These are phyloP conservation scores for Lipomyces mesembrius DNA, from an alignment of 805 yeast genomes.

Conservation along the genomic window DNA sequence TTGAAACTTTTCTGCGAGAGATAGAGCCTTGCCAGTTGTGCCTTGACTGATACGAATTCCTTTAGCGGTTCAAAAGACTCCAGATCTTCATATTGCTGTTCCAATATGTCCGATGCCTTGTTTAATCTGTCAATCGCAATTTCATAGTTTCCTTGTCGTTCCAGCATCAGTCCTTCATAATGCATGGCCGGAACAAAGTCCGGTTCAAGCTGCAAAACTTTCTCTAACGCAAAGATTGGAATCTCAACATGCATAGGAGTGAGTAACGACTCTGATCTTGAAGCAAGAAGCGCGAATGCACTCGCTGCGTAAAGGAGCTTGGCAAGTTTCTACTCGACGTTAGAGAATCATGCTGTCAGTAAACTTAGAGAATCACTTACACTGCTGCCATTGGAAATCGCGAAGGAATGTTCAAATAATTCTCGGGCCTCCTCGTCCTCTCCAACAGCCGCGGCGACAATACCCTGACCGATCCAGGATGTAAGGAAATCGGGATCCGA, in stretches of 20 bases:
- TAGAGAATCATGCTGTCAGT: not conserved
- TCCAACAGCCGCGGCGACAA: slow-evolving; percentile 49
- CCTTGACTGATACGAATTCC: slow-evolving; percentile 62
- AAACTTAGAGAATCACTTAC: slow-evolving; percentile 9
- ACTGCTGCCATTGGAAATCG: slow-evolving; percentile 75
- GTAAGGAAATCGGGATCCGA: slow-evolving; percentile 73
- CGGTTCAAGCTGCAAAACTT: slow-evolving; percentile 56
- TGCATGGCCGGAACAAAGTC: slow-evolving; percentile 40
- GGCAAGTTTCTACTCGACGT: slow-evolving; percentile 53
- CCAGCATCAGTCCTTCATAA: slow-evolving; percentile 50
- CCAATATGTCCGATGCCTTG: slow-evolving; percentile 56
- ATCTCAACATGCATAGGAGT: slow-evolving; percentile 10
- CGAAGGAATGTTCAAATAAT: slow-evolving; percentile 76
- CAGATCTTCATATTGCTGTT: slow-evolving; percentile 58
- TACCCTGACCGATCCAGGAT: slow-evolving; percentile 88
- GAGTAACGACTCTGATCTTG: slow-evolving; percentile 33
- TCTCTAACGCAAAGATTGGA: slow-evolving; percentile 46
- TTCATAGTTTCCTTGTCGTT: slow-evolving; percentile 68
- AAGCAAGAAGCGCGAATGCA: slow-evolving; percentile 44
- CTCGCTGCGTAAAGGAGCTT: slow-evolving; percentile 73
- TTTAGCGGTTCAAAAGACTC: slow-evolving; percentile 56
- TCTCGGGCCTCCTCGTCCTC: slow-evolving; percentile 55
- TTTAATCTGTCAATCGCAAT: slow-evolving; percentile 57
- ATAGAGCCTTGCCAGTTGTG: slow-evolving; percentile 72
- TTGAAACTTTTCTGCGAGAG: slow-evolving; percentile 64